A percentile compares a stretch with the other conserved stretches of the same genome.
phyloP scores from a whole-genome alignment of 1,284 basidiomycete genomes.

The Irpex sp. region DNA sequence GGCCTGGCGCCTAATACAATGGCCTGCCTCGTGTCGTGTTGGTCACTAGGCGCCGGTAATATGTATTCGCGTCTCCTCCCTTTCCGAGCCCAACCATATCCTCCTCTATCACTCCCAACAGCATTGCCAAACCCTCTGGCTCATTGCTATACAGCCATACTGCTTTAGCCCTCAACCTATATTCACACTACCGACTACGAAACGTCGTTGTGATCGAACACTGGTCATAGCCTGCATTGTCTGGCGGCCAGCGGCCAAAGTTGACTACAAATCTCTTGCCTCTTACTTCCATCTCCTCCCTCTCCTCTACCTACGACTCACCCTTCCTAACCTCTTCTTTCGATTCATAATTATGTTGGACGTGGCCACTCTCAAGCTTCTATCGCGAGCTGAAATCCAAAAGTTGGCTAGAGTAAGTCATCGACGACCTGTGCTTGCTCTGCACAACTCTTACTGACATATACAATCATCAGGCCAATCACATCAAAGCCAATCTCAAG shows the following conservation, averaged over 20 bases:
- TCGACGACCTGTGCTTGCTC: no score
- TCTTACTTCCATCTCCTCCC: neutral
- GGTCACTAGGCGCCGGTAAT: neutral
- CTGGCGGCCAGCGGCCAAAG: neutral
- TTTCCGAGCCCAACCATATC: neutral
- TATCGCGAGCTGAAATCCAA: conserved; percentile 9
- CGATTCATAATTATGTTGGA: conserved; percentile 4
- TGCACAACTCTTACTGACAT: neutral
- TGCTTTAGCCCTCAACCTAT: neutral
- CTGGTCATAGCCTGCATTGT: neutral
- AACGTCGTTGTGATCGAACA: neutral
- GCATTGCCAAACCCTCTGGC: neutral
- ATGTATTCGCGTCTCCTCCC: neutral
- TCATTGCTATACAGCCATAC: neutral
- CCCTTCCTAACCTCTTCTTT: neutral
- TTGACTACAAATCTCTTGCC: neutral
- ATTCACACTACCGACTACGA: neutral
- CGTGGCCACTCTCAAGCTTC: conserved; percentile 3
- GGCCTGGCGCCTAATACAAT: neutral
- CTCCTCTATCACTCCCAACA: neutral
- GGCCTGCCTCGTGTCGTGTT: no score
- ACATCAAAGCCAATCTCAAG: conserved; percentile 6
- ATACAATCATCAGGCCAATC: neutral
- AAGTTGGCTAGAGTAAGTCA: conserved; percentile 11
- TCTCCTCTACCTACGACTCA: neutral